Conservation (phyloP, 106 monocot genomes). For the Phalaenopsis equestris region DNA sequence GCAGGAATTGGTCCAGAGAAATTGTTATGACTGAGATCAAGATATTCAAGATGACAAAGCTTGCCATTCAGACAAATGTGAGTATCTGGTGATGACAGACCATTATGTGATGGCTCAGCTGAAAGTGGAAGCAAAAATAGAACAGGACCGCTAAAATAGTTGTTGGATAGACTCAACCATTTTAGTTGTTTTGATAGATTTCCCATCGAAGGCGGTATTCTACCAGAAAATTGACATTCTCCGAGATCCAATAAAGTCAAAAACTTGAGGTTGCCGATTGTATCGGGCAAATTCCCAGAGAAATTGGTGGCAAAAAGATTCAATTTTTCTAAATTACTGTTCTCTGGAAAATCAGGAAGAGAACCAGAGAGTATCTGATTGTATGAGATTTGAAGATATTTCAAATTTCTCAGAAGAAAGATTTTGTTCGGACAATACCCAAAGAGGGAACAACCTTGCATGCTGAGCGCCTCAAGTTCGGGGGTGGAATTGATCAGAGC, state of each 20-base stretch:
- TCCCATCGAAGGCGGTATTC: conserved; percentile 29
- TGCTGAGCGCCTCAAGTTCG: too few relatives aligned
- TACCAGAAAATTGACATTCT: conserved; percentile 28
- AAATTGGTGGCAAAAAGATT: conserved; percentile 21
- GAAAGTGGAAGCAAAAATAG: too few relatives aligned
- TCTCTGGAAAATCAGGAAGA: conserved; percentile 15
- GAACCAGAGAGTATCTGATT: conserved; percentile 28
- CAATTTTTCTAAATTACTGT: conserved; percentile 20
- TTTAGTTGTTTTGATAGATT: conserved; percentile 24
- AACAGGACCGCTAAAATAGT: conserved; percentile 7
- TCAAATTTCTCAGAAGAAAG: conserved; percentile 27
- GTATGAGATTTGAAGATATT: conserved; percentile 24
- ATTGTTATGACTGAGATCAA: too few relatives aligned
- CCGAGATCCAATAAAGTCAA: conserved; percentile 32
- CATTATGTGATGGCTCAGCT: too few relatives aligned
- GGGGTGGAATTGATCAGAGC: too few relatives aligned
- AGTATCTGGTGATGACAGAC: too few relatives aligned
- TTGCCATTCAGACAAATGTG: too few relatives aligned
- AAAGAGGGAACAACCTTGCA: too few relatives aligned
- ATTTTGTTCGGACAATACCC: conserved; percentile 20
- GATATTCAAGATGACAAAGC: too few relatives aligned
- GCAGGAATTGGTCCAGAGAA: too few relatives aligned
- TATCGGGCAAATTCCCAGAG: conserved; percentile 30
- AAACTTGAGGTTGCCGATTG: background rate
- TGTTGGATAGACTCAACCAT: conserved; percentile 46